Evolutionary conservation across 441 rosid genomes (phyloP).

Genomic region (Gossypium aridum): DNA sequence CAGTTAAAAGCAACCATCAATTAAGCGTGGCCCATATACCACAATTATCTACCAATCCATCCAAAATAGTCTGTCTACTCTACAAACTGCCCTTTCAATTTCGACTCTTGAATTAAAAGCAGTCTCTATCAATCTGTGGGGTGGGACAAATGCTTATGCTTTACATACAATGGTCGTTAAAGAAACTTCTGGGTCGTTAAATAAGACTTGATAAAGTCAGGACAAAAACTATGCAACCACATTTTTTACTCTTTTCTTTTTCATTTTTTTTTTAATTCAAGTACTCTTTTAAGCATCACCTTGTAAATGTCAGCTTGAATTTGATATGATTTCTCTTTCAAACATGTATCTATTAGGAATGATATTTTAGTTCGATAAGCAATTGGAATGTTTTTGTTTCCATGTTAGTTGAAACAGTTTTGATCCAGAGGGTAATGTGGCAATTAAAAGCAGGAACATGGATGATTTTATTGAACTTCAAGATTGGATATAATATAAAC

Average conservation of each 20-base stretch:
- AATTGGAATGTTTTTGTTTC: no score
- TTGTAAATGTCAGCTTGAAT: no score
- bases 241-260: neutral
- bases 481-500: neutral
- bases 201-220: neutral
- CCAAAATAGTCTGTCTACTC: neutral
- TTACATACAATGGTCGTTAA: constrained; percentile 8
- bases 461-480: neutral
- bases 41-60: constrained; percentile 10
- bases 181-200: neutral
- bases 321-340: no score
- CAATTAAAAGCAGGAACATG: neutral
- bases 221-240: constrained; percentile 15
- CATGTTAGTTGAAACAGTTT: no score
- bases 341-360: no score
- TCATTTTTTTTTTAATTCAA: no score
- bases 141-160: constrained; percentile 7
- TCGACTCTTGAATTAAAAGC: constrained; percentile 16
- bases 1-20: neutral
- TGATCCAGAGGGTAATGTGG: no score
- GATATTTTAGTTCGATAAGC: no score
- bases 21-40: constrained; percentile 14
- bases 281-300: no score
- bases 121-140: constrained; percentile 17
- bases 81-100: constrained; percentile 10